phyloP scores from a whole-genome alignment of 129 eudicot species.

The Kitagawia praeruptora region DNA sequence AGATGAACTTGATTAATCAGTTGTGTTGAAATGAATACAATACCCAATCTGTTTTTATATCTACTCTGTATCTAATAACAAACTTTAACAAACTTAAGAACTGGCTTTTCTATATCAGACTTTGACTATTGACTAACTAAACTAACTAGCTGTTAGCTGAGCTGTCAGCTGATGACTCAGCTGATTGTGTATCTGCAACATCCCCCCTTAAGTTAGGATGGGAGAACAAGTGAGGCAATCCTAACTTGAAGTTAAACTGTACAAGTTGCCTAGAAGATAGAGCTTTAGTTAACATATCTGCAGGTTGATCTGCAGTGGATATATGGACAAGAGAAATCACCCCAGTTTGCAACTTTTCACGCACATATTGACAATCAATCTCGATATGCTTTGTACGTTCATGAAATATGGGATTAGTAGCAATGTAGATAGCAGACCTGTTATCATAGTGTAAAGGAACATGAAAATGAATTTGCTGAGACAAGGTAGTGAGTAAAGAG shows the following conservation, averaged over 20 bases:
- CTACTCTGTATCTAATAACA: too few relatives aligned
- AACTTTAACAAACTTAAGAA: too few relatives aligned
- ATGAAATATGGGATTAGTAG: not conserved
- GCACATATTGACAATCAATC: constrained; percentile 1
- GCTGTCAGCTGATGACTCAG: too few relatives aligned
- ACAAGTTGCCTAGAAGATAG: not conserved
- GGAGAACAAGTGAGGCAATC: too few relatives aligned
- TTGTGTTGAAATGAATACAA: too few relatives aligned
- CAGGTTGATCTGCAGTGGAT: not conserved
- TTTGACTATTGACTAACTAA: too few relatives aligned
- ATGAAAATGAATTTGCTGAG: accelerated
- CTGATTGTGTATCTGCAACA: not conserved
- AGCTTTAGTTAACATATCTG: not conserved
- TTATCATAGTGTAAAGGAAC: not conserved
- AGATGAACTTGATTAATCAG: too few relatives aligned
- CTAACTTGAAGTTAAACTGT: not conserved
- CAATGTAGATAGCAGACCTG: too few relatives aligned
- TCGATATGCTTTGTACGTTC: not conserved
- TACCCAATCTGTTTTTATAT: too few relatives aligned
- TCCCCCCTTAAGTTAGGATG: not conserved
- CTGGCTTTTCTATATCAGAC: too few relatives aligned
- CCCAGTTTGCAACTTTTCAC: not conserved
- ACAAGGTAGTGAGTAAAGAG: not conserved
- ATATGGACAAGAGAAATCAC: not conserved
- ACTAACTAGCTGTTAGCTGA: too few relatives aligned